A percentile compares a stretch with the other conserved stretches of the same genome.
phyloP scores from a whole-genome alignment of 2,329 filamentous ascomycete genomes.

The Magnaporthiopsis incrustans region DNA sequence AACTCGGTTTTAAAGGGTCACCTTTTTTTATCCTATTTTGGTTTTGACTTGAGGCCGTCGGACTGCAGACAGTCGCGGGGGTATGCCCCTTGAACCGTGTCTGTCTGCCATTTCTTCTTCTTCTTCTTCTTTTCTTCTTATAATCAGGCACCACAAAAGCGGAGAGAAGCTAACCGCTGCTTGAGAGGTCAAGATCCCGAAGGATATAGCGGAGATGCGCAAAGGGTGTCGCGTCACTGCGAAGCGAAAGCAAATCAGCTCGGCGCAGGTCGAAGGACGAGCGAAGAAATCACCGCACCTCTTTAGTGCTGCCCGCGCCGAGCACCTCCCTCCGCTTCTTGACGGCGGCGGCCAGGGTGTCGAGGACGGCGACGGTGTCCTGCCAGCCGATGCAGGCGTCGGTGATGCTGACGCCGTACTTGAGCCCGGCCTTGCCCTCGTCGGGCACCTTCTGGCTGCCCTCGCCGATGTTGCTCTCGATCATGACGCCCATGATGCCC shows the following conservation, averaged over 20 bases:
- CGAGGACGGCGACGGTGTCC: slow-evolving; percentile 68
- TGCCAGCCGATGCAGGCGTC: slow-evolving; percentile 97
- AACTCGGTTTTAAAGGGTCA: no score
- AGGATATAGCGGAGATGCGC: background rate
- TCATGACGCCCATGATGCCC: slow-evolving; percentile 95
- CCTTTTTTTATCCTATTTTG: no score
- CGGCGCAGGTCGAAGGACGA: background rate
- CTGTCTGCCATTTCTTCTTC: no score
- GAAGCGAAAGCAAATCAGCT: background rate
- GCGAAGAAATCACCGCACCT: background rate
- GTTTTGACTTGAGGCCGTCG: background rate
- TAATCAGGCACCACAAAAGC: background rate
- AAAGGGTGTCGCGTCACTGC: background rate
- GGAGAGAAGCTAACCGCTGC: background rate
- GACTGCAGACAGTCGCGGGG: background rate
- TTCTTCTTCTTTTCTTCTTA: background rate
- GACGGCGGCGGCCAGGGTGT: slow-evolving; percentile 72
- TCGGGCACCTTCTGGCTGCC: slow-evolving; percentile 87
- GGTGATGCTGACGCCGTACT: slow-evolving; percentile 93
- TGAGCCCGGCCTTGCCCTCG: slow-evolving; percentile 75
- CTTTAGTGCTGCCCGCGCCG: background rate
- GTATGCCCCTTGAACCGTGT: background rate
- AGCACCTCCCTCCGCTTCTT: slow-evolving; percentile 55
- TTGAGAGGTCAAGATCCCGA: background rate
- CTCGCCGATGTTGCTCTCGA: slow-evolving; percentile 95